Evolutionary conservation across 345 rosid species (phyloP).

Genomic region (Ricinus communis): DNA sequence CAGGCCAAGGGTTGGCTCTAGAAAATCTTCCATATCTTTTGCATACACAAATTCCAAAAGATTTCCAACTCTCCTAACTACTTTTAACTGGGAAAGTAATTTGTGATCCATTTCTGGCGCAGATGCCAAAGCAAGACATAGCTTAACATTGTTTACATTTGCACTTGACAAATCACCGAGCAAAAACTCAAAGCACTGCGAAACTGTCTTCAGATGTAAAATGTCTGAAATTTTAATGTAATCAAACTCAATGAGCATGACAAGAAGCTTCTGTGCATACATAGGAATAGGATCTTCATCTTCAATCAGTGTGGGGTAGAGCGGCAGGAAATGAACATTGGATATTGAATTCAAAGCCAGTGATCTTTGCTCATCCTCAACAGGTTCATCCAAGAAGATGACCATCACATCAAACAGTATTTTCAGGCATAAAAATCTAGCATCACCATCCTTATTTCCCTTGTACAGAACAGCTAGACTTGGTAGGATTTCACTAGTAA

Average conservation of each 20-base stretch:
- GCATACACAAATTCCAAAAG: constrained; percentile 79
- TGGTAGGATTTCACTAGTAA: constrained; percentile 71
- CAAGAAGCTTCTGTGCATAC: constrained; percentile 90
- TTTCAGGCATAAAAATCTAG: constrained; percentile 87
- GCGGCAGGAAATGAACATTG: constrained; percentile 85
- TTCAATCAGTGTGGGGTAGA: constrained; percentile 81
- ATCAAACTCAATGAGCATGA: constrained; percentile 81
- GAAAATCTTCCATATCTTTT: constrained; percentile 97
- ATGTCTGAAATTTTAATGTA: constrained; percentile 74
- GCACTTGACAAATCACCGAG: constrained; percentile 83
- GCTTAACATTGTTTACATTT: constrained; percentile 87
- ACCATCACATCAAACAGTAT: constrained; percentile 83
- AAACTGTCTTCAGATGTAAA: constrained; percentile 74
- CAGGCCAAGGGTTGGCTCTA: constrained; percentile 81
- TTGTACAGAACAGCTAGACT: constrained; percentile 72
- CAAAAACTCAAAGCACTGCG: constrained; percentile 90
- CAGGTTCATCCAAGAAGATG: constrained; percentile 63
- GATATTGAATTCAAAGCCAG: constrained; percentile 70
- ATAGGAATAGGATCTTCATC: constrained; percentile 99
- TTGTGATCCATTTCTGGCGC: constrained; percentile 97
- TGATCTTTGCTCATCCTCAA: constrained; percentile 46
- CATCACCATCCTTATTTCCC: constrained; percentile 91
- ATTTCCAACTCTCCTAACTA: constrained; percentile 81
- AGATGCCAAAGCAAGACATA: constrained; percentile 82
- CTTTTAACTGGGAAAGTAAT: constrained; percentile 77